phyloP scores from a whole-genome alignment of 2,329 filamentous ascomycete species.

The Metarhizium brunneum region DNA sequence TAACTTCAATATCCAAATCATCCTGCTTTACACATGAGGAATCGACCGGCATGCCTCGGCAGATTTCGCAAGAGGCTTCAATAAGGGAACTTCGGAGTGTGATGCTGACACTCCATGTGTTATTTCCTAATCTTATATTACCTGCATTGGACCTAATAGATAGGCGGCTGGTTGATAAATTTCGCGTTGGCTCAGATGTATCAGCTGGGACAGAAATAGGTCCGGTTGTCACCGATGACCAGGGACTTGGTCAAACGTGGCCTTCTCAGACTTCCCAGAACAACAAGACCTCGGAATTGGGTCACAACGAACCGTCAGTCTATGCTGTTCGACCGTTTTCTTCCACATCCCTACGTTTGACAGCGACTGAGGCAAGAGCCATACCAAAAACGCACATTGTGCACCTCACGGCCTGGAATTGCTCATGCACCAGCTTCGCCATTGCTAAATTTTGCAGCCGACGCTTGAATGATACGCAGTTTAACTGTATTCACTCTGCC shows the following conservation, averaged over 20 bases:
- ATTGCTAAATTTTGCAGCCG: constrained; percentile 38
- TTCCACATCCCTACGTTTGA: constrained; percentile 18
- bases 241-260: neutral
- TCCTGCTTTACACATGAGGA: neutral
- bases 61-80: neutral
- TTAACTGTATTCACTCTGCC: neutral
- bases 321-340: constrained; percentile 58
- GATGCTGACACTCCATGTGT: constrained; percentile 72
- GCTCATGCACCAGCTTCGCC: constrained; percentile 77
- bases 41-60: neutral
- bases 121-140: constrained; percentile 74
- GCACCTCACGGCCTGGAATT: constrained; percentile 70
- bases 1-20: neutral
- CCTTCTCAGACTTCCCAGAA: neutral
- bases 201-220: neutral
- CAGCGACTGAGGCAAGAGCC: constrained; percentile 7
- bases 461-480: constrained; percentile 14
- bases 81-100: constrained; percentile 35
- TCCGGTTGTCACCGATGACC: neutral
- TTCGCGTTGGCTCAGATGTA: neutral
- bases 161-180: constrained; percentile 49
- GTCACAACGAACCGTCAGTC: constrained; percentile 16
- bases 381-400: constrained; percentile 53
- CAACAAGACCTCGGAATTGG: neutral
- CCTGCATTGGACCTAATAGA: constrained; percentile 85